Evolutionary conservation across 176 grass and related monocot genomes (phyloP), one percentile per base, ranked within the genome.

Genomic region (Oryza longistaminata): DNA sequence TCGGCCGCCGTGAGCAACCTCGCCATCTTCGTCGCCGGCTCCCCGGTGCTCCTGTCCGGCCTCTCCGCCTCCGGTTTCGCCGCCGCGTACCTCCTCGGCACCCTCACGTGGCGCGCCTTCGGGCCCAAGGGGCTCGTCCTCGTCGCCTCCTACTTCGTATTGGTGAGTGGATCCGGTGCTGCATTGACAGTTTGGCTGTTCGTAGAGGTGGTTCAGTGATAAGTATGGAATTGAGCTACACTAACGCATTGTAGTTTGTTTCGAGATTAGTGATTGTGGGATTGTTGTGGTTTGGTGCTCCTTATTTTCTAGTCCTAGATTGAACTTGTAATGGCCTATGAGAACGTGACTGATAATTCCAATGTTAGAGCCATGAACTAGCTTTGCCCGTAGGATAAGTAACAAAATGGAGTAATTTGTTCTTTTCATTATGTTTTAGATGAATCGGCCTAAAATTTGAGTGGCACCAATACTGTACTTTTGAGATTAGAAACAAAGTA

Each of bases 41-140:
- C 90, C 3, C 96, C 90, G 22, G 55, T 94, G 69, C 93, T 98
- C 17, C 73, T 82, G 31, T 87, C 93, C 12, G 96, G 93, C 40
- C 93, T 98, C 35, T 92, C 96, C 73, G 62, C 88, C 64, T 87
- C 93, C 3, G 96, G 96, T 29, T 78, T 89, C 33, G 91, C 70
- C 75, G 83, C 89, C 10, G 93, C 96, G 7, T 95, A 92, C 52
- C 65, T 95, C 14, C 89, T 95, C 12, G 93, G 93, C 22, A 93
- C 80, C 60, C 85, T 94, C 42, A 93, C 91, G 0, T 98, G 96
- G 96, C 85, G 93, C 40, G 93, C 91, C 64, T 95, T 98, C 19
- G 91, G 89, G 11, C 27, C 35, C 25, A 82, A 66, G 10, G 93
- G 90, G 2, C 90, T 80, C 80, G 81, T 98, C 77, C 6, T 98